Conservation (phyloP, 2,329 filamentous ascomycete species). For the Fusarium foetens region DNA sequence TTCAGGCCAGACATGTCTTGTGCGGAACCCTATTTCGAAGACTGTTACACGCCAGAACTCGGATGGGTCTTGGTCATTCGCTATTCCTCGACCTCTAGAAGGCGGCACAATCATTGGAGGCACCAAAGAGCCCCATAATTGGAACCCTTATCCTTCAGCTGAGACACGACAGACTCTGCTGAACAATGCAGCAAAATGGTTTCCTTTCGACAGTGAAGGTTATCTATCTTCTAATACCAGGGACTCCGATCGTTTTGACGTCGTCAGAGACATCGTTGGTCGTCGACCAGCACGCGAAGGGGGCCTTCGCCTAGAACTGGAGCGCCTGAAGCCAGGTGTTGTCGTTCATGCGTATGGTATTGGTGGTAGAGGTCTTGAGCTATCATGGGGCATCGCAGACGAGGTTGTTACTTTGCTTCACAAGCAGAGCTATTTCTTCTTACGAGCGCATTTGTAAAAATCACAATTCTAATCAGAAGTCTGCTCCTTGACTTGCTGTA, state of each 20-base stretch:
- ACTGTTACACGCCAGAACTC: background rate
- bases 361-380: constrained; percentile 4
- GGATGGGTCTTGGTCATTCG: constrained; percentile 2
- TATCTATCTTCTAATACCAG: accelerated
- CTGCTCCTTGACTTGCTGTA: accelerated
- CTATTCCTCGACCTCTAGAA: constrained; percentile 4
- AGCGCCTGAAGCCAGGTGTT: background rate
- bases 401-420: background rate
- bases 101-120: background rate
- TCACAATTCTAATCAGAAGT: no score
- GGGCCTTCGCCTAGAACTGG: background rate
- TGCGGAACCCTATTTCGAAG: background rate
- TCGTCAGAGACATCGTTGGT: constrained; percentile 6
- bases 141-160: background rate
- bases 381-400: constrained; percentile 4
- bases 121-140: background rate
- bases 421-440: background rate
- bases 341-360: constrained; percentile 1
- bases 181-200: background rate
- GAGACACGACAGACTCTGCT: background rate
- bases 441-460: background rate
- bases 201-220: background rate
- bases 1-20: constrained; percentile 5
- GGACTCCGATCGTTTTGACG: background rate
- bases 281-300: background rate